Percentiles rank a stretch among this genome's conserved stretches.
phyloP scores from a whole-genome alignment of 2,329 filamentous ascomycete genomes.

The Trichothecium sympodiale region DNA sequence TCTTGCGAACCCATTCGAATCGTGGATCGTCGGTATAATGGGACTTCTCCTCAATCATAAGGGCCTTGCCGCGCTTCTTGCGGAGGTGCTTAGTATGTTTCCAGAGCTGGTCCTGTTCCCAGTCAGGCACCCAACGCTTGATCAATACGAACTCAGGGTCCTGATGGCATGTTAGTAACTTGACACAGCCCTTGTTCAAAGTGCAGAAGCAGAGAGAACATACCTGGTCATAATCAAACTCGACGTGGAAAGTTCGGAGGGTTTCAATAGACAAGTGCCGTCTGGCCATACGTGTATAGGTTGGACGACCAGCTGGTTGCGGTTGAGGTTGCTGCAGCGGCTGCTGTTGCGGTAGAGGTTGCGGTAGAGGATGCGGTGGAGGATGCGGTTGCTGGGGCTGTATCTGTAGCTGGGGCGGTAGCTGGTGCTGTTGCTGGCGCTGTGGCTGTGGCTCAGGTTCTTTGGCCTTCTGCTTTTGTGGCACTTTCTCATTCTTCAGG shows the following conservation, averaged over 20 bases:
- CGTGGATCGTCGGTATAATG: conserved; percentile 32
- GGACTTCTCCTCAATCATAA: conserved; percentile 35
- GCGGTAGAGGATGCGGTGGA: too few species aligned
- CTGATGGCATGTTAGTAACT: conserved; percentile 25
- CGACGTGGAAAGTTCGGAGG: conserved; percentile 40
- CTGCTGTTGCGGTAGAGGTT: not conserved
- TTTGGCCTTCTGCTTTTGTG: conserved; percentile 14
- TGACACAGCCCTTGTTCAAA: not conserved
- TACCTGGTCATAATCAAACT: conserved; percentile 47
- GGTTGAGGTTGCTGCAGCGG: conserved; percentile 8
- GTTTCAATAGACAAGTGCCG: conserved; percentile 53
- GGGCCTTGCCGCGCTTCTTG: conserved; percentile 37
- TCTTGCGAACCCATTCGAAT: conserved; percentile 48
- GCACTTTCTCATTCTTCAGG: conserved; percentile 42
- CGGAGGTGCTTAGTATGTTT: conserved; percentile 56
- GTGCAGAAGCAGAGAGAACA: conserved; percentile 13
- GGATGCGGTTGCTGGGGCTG: too few species aligned
- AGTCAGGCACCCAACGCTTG: conserved; percentile 61
- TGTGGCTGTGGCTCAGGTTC: not conserved
- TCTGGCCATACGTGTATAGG: conserved; percentile 53
- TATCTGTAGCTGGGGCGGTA: too few species aligned
- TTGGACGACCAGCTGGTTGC: conserved; percentile 27
- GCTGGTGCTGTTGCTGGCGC: not conserved
- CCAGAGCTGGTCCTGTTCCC: conserved; percentile 62
- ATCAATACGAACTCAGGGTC: conserved; percentile 63